These are phyloP conservation scores for Trametes versicolor DNA, from an alignment of 1,284 basidiomycete species.

Conservation along the genomic window DNA sequence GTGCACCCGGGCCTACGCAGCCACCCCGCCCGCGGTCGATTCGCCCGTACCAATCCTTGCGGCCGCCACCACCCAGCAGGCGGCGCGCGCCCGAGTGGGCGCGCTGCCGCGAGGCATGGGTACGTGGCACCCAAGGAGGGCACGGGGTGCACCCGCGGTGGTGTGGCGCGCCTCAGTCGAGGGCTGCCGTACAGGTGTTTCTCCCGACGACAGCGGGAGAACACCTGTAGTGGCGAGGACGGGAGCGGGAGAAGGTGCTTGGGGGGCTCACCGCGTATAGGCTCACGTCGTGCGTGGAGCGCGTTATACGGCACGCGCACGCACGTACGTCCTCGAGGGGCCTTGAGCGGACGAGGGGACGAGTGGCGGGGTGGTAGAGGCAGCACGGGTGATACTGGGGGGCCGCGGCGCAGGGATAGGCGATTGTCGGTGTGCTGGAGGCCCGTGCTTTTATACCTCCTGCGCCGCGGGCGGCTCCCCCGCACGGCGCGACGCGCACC, in stretches of 20 bases:
- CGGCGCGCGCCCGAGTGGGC: constrained; percentile 26
- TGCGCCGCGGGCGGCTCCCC: constrained; percentile 12
- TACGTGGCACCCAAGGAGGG: constrained; percentile 34
- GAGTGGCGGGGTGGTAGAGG: background rate
- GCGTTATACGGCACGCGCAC: background rate
- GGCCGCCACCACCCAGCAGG: constrained; percentile 42
- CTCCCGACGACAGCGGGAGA: constrained; percentile 1
- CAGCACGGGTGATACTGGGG: background rate
- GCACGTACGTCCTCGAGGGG: background rate
- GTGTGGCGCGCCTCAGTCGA: constrained; percentile 6
- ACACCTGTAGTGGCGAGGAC: background rate
- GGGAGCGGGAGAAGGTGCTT: background rate
- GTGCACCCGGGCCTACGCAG: background rate
- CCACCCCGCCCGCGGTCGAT: constrained; percentile 25
- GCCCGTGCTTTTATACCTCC: constrained; percentile 16
- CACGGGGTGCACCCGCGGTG: constrained; percentile 31
- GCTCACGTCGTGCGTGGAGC: background rate
- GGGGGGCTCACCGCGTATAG: background rate
- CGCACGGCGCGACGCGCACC: constrained; percentile 5
- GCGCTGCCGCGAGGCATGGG: constrained; percentile 31
- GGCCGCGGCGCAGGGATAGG: background rate
- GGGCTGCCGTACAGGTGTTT: background rate
- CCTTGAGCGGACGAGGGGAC: background rate
- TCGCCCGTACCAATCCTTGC: constrained; percentile 44
- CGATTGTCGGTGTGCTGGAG: background rate